phyloP scores from a whole-genome alignment of 805 yeast genomes.

The Candida orba region DNA sequence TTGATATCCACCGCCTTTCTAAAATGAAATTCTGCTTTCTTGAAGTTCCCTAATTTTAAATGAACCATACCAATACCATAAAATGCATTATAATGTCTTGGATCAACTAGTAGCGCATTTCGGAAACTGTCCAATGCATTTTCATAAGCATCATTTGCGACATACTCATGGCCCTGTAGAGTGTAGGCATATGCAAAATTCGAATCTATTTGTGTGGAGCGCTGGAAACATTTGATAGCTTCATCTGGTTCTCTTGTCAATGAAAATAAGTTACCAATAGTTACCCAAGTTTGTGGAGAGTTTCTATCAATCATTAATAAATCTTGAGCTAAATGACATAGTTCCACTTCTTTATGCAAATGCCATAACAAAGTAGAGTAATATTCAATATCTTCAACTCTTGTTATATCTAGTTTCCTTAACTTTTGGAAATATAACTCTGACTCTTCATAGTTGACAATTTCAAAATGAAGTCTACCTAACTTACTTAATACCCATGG shows the following conservation, averaged over 20 bases:
- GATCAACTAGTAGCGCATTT: conserved; percentile 66
- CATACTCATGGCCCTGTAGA: conserved; percentile 86
- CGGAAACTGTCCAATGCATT: conserved; percentile 81
- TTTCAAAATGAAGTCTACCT: conserved; percentile 81
- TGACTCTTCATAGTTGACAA: conserved; percentile 76
- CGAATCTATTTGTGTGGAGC: conserved; percentile 64
- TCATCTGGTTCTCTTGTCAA: conserved; percentile 79
- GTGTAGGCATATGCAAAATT: conserved; percentile 84
- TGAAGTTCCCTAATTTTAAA: conserved; percentile 76
- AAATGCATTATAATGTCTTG: conserved; percentile 86
- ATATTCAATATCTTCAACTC: conserved; percentile 84
- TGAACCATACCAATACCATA: conserved; percentile 95
- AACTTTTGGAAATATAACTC: conserved; percentile 55
- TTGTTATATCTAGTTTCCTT: conserved; percentile 64
- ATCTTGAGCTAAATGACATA: conserved; percentile 80
- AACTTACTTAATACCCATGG: conserved; percentile 82
- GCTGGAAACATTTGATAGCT: conserved; percentile 79
- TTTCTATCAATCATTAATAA: conserved; percentile 54
- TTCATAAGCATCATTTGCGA: conserved; percentile 84
- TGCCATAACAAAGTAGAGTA: conserved; percentile 93
- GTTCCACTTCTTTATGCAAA: conserved; percentile 67
- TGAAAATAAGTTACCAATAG: conserved; percentile 83
- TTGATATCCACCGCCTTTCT: conserved; percentile 82
- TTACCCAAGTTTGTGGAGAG: conserved; percentile 88
- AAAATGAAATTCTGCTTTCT: conserved; percentile 80